These are phyloP conservation scores for Ophiostoma tasmaniense DNA, from an alignment of 2,329 filamentous ascomycete genomes.

Conservation along the genomic window DNA sequence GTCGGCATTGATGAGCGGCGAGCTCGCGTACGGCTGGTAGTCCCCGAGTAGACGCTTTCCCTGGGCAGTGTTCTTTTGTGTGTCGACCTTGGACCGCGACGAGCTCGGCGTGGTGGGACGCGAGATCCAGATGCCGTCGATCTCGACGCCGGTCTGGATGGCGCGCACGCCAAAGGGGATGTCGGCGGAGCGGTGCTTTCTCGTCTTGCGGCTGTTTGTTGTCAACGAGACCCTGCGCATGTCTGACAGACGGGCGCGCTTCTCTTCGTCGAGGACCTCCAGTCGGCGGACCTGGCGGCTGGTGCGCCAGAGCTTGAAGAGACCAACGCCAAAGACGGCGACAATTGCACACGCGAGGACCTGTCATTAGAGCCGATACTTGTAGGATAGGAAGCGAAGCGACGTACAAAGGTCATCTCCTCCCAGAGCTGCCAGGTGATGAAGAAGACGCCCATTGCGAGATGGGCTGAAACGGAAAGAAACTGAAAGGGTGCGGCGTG, in stretches of 20 bases:
- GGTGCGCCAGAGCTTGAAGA: conserved; percentile 57
- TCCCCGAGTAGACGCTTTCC: neutral
- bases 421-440: conserved; percentile 72
- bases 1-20: neutral
- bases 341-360: conserved; percentile 64
- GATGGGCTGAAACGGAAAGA: neutral
- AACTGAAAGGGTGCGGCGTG: neutral
- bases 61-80: neutral
- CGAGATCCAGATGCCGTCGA: conserved; percentile 78
- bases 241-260: conserved; percentile 44
- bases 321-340: conserved; percentile 58
- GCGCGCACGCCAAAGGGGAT: conserved; percentile 83
- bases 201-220: neutral
- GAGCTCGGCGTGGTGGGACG: conserved; percentile 36
- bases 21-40: neutral
- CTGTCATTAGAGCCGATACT: conserved; percentile 34
- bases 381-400: neutral
- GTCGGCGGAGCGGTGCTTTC: conserved; percentile 35
- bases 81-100: conserved; percentile 17
- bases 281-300: conserved; percentile 49
- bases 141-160: conserved; percentile 70
- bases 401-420: conserved; percentile 73
- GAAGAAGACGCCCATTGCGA: conserved; percentile 47
- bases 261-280: conserved; percentile 58
- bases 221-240: conserved; percentile 41